Base-by-base conservation (phyloP, 1,284 basidiomycete species). In the Phellinidium pouzarii region DNA sequence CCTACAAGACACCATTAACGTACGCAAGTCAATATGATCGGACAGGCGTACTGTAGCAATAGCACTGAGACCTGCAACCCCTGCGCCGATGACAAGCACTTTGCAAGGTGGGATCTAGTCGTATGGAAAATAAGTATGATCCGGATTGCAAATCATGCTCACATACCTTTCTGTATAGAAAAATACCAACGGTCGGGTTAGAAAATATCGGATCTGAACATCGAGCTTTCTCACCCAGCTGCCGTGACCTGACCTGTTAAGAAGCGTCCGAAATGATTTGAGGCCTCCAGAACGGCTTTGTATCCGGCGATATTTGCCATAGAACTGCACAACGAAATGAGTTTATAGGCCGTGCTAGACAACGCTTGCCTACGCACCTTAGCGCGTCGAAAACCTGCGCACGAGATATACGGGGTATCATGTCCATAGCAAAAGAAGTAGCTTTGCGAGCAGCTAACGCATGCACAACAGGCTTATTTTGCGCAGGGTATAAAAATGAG, bases 271-370 rank as follows among this genome's bases (percentile, higher is more conserved):
- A 92, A 92, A 62, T 87, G 80, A 66, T 90, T 91, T 20, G 87
- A 85, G 31, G 89, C 90, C 67, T 92, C 90, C 60, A 92, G 68
- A 41, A 92, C 87, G 36, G 89, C 89, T 63, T 91, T 89, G 67
- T 92, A 92, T 6, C 89, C 89, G 12, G 87, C 80, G 44, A 91
- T 91, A 62, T 91, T 92, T 12, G 87, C 84, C 89, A 92, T 92
- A n/a, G 87, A 91, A 62, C 87, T 91, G 54, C 12, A 51, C 1
- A 20, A 44, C 17, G 12, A 4, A 43, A 42, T 6, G 52, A 41
- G 23, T 14, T 40, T 34, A 37, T 14, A 25, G 29, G 38, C 48
- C 3, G 17, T 12, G 31, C 40, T 44, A 34, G 48, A 46, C n/a
- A 22, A 48, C 9, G 25, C 31, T 3, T 7, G 3, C 19, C 8